Percentiles rank a stretch among this genome's conserved stretches.
phyloP scores from a whole-genome alignment of 1,284 basidiomycete genomes.

The Cryptococcus sp. region DNA sequence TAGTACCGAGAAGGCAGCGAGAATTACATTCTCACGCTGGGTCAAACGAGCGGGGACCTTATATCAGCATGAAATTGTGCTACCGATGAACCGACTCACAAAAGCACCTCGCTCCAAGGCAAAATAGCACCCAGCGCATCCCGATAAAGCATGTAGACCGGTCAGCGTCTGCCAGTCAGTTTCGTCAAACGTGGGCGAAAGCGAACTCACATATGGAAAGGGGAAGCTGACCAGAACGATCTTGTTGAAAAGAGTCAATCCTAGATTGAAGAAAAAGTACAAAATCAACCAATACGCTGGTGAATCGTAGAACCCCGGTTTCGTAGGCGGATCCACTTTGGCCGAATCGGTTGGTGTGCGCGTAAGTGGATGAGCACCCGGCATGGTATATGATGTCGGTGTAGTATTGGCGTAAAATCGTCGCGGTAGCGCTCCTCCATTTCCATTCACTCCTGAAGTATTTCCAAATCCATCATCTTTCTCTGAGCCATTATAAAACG shows the following conservation, averaged over 20 bases:
- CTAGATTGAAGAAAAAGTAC: constrained; percentile 85
- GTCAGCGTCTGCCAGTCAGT: constrained; percentile 59
- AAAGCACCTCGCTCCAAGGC: constrained; percentile 61
- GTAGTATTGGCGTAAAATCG: background rate
- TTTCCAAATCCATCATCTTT: background rate
- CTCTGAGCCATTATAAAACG: background rate
- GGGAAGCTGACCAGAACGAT: constrained; percentile 80
- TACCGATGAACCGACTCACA: constrained; percentile 34
- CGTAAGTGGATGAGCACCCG: constrained; percentile 9
- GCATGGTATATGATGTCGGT: constrained; percentile 1
- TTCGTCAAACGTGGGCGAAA: background rate
- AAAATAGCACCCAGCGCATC: constrained; percentile 69
- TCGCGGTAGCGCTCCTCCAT: background rate
- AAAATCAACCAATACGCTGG: constrained; percentile 62
- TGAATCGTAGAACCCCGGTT: constrained; percentile 28
- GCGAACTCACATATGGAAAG: constrained; percentile 67
- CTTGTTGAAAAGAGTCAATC: constrained; percentile 89
- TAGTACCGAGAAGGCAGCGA: constrained; percentile 74
- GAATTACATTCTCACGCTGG: constrained; percentile 58
- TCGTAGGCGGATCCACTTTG: constrained; percentile 7
- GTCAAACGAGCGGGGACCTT: constrained; percentile 57
- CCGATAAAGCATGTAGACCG: constrained; percentile 77
- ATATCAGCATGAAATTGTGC: background rate
- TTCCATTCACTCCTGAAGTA: background rate
- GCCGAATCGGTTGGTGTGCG: constrained; percentile 2